Evolutionary conservation across 176 grass and related monocot genomes (phyloP).

Genomic region (Rhynchospora breviuscula): DNA sequence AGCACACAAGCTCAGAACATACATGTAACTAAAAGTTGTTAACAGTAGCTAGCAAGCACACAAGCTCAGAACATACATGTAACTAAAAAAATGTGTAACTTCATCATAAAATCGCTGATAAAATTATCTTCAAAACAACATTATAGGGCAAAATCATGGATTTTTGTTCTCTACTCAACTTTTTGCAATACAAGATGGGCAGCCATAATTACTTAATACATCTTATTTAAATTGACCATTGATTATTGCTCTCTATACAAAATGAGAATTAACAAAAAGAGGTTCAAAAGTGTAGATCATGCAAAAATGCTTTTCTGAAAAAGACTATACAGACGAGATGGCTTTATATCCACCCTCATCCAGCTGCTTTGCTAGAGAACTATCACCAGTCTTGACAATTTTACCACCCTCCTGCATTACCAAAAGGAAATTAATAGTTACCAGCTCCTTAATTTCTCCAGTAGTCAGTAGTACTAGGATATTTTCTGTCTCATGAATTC

Average conservation of each 20-base stretch:
- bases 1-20: neutral
- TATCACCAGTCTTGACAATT: slow-evolving; percentile 89
- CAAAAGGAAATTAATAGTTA: slow-evolving; percentile 1
- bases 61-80: neutral
- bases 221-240: neutral
- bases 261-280: neutral
- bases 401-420: slow-evolving; percentile 57
- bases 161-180: neutral
- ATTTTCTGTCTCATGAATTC: neutral
- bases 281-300: neutral
- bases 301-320: neutral
- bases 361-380: slow-evolving; percentile 58
- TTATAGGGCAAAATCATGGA: neutral
- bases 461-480: neutral
- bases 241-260: slow-evolving; percentile 13
- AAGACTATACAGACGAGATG: slow-evolving; percentile 33
- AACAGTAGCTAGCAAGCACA: too few relatives aligned
- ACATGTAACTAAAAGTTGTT: too few relatives aligned
- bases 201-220: neutral
- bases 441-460: neutral
- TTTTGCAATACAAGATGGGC: neutral
- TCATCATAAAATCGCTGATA: neutral
- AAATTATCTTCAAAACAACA: slow-evolving; percentile 1
- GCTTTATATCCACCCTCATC: slow-evolving; percentile 66
- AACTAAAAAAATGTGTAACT: neutral